Base-by-base conservation (phyloP, 352 stramenopile genomes). In the Pythium oligandrum region DNA sequence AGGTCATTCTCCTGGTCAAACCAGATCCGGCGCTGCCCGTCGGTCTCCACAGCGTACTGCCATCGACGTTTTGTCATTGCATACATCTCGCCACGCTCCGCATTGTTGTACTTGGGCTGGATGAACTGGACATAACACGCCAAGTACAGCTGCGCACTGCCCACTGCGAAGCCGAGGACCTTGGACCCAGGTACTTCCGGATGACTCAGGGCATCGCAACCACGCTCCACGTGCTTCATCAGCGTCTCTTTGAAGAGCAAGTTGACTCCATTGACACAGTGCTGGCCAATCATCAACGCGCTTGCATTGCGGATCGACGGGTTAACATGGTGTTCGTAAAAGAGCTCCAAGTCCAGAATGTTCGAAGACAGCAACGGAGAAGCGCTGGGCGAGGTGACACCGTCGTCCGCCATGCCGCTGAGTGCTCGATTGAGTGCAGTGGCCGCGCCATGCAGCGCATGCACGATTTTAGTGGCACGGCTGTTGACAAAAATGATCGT, bases 261-360 rank as follows among this genome's bases (percentile, higher is more conserved):
- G 35, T 30, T 40, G 31, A 2, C 38, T 5, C 44, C 33, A 34
- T 53, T 9, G 3, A 54, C 44, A 17, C 6, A 38, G 31, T 46
- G 43, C 6, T 55, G 33, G 1, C 40, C 55, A 33, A 61, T 46
- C 26, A 43, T 39, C 17, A 12, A n/a, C 34, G 59, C 32, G 44
- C 17, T 48, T 7, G 56, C 61, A 11, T 58, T 33, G n/a, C 61
- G 43, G 37, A 35, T 33, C 2, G 45, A 36, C 3, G 34, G 36
- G 31, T 73, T 51, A n/a, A 63, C 45, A 12, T 49, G 2, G 33
- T 47, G 59, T 45, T 73, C 61, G 33, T 64, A 61, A 5, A 66
- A 39, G 32, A 76, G 39, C 40, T 76, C 60, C 53, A 76, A 44
- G 34, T 76, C 68, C 3, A 70, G 32, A 33, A 51, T 58, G 12